A percentile compares a stretch with the other conserved stretches of the same genome.
phyloP scores from a whole-genome alignment of 768 basidiomycete species.

The Hygrophoropsis aurantiaca region DNA sequence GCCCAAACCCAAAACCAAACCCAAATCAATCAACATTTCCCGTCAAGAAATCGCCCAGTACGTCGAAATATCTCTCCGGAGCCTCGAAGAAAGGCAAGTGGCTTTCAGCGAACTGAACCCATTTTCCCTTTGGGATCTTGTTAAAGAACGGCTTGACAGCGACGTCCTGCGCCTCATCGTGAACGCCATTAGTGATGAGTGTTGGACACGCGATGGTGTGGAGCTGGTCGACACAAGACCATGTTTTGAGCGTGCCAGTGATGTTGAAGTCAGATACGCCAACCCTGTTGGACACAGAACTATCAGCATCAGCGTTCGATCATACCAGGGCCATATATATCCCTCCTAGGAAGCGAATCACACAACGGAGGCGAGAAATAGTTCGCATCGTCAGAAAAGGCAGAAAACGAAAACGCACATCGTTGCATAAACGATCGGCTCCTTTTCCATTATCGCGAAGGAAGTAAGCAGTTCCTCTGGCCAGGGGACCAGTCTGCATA shows the following conservation, averaged over 20 bases:
- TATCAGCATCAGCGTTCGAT: not conserved
- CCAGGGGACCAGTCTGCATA: constrained; percentile 45
- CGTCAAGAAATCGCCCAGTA: constrained; percentile 34
- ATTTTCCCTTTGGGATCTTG: constrained; percentile 38
- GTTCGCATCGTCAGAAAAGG: too few relatives aligned
- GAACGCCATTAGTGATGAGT: constrained; percentile 37
- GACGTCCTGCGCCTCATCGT: constrained; percentile 42
- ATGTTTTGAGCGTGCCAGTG: constrained; percentile 31
- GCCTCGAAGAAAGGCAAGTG: constrained; percentile 48
- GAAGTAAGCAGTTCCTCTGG: constrained; percentile 37
- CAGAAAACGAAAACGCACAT: constrained; percentile 34
- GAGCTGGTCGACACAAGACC: constrained; percentile 33
- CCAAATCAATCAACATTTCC: too few relatives aligned
- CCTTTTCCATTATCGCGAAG: constrained; percentile 36
- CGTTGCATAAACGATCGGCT: constrained; percentile 47
- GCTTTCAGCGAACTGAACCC: constrained; percentile 44
- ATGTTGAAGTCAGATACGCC: constrained; percentile 41
- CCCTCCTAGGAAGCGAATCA: constrained; percentile 1
- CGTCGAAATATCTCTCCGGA: constrained; percentile 36
- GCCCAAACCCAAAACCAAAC: too few relatives aligned
- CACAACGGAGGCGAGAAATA: not conserved
- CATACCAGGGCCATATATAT: too few relatives aligned
- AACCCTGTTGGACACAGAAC: constrained; percentile 23
- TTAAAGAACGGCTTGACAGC: constrained; percentile 39
- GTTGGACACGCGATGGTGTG: constrained; percentile 31